Evolutionary conservation across 345 rosid genomes (phyloP).

Genomic region (Brassica juncea): DNA sequence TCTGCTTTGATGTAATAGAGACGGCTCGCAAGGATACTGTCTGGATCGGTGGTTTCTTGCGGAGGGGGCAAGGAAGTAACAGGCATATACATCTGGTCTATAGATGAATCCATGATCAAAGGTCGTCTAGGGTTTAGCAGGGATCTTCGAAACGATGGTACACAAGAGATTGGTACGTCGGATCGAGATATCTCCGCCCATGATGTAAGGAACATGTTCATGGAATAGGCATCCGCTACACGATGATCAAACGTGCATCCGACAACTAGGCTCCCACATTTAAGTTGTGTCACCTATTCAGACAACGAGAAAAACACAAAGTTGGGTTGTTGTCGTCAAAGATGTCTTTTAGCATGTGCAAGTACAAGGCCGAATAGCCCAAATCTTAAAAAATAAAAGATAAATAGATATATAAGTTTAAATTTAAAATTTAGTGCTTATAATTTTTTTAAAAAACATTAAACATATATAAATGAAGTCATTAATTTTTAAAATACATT

Average conservation of each 20-base stretch:
- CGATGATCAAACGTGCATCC: constrained; percentile 81
- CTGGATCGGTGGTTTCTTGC: constrained; percentile 23
- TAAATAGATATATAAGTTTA: too few species aligned
- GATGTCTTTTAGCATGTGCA: too few species aligned
- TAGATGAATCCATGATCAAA: constrained; percentile 32
- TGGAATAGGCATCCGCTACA: constrained; percentile 68
- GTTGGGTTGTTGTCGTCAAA: constrained; percentile 5
- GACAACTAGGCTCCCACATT: constrained; percentile 68
- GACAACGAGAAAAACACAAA: neutral
- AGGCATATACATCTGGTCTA: constrained; percentile 55
- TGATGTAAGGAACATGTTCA: constrained; percentile 67
- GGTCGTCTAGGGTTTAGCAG: constrained; percentile 60
- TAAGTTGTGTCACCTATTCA: constrained; percentile 58
- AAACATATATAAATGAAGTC: neutral
- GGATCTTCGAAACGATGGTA: constrained; percentile 67
- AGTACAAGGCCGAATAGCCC: too few species aligned
- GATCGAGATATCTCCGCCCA: constrained; percentile 68
- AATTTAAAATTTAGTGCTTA: neutral
- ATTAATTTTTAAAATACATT: too few species aligned
- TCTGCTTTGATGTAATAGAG: constrained; percentile 50
- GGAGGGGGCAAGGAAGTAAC: constrained; percentile 52
- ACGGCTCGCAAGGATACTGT: constrained; percentile 52
- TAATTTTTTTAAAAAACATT: too few species aligned
- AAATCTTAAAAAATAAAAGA: too few species aligned
- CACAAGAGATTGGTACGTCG: constrained; percentile 40